Evolutionary conservation across 23 red algal genomes (phyloP).

Genomic region (Gracilaria caudata): DNA sequence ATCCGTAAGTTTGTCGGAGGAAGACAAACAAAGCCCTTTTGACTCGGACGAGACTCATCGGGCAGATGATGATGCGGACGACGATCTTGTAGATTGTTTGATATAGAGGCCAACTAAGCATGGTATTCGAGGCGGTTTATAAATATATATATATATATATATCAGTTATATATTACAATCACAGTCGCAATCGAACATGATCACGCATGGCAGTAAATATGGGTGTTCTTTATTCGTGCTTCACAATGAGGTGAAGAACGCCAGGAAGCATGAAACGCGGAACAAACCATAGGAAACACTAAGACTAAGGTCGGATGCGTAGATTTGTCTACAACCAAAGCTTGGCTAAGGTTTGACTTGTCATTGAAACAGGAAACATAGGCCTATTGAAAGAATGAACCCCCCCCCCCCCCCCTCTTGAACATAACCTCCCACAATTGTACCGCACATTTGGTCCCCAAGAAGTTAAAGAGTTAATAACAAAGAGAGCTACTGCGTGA

Average conservation of each 20-base stretch:
- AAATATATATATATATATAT: neutral
- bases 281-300: neutral
- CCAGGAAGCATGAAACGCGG: neutral
- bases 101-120: neutral
- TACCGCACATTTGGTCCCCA: too few species aligned
- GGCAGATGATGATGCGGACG: neutral
- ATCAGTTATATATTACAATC: neutral
- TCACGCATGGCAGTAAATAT: neutral
- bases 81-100: neutral
- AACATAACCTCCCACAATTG: too few species aligned
- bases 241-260: neutral
- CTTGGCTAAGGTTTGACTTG: too few species aligned
- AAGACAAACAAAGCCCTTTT: slow-evolving; percentile 21
- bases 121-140: neutral
- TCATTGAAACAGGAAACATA: too few species aligned
- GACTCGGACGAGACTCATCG: neutral
- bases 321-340: too few species aligned
- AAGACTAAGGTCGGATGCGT: too few species aligned
- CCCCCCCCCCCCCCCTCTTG: too few species aligned
- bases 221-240: slow-evolving; percentile 3
- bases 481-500: neutral
- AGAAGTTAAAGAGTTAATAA: too few species aligned
- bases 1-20: slow-evolving; percentile 9
- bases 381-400: too few species aligned
- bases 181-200: slow-evolving; percentile 26